A percentile compares a stretch with the other conserved stretches of the same genome.
Evolutionary conservation across 257 asterid species (phyloP).

Genomic region (Parsonsia alboflavescens): DNA sequence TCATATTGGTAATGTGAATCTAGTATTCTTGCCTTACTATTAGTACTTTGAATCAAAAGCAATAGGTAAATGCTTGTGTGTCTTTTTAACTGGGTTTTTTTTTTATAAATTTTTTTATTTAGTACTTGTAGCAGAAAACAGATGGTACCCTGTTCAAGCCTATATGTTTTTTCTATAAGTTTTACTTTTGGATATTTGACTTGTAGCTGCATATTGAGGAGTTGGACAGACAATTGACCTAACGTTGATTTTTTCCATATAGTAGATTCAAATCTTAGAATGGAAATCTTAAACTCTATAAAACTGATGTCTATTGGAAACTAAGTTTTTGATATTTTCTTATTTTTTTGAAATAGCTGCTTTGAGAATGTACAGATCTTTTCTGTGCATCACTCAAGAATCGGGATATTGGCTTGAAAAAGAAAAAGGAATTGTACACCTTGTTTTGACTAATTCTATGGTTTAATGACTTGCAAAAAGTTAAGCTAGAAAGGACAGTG

Average conservation of each 20-base stretch:
- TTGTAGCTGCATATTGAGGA: neutral
- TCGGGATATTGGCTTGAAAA: neutral
- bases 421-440: neutral
- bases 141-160: neutral
- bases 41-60: neutral
- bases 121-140: neutral
- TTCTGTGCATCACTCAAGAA: neutral
- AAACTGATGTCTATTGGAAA: too few species aligned
- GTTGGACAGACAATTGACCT: neutral
- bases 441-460: neutral
- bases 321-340: neutral
- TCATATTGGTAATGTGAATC: neutral
- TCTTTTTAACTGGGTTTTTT: neutral
- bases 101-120: too few species aligned
- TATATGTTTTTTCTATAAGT: neutral
- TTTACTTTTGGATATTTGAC: neutral
- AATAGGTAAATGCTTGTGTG: neutral
- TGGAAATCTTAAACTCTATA: too few species aligned
- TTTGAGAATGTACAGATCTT: neutral
- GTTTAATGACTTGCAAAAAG: neutral
- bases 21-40: neutral
- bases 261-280: neutral
- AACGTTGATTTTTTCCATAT: neutral
- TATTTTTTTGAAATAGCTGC: neutral
- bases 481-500: neutral